Evolutionary conservation across 805 yeast genomes (phyloP), one percentile per base, ranked within the genome.

Genomic region (Starmerella potacharoeniae): DNA sequence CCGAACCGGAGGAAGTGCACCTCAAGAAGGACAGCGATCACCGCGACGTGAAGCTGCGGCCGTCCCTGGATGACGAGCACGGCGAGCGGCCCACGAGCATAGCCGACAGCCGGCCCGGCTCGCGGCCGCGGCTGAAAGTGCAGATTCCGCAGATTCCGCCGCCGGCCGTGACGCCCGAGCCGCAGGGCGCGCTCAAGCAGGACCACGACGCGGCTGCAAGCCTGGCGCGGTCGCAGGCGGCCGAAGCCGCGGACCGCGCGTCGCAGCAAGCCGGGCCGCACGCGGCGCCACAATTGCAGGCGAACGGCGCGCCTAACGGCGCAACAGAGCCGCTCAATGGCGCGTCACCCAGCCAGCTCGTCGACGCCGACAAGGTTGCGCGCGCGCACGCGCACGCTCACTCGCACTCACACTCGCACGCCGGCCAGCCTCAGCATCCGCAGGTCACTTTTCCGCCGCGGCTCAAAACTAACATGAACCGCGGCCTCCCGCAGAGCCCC

Each of bases 101-200:
- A 14, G 6, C 40, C 30, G 40, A 28, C 6, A 47, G 40, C 49
- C 43, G 37, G 17, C 14, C 46, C 34, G 16, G 52, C n/a, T 35
- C 59, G 54, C 60, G 72, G 43, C 74, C 74, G 6, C 69, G 69
- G 50, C 64, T 71, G 11, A 71, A 68, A 56, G 71, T 71, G 10
- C 69, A 67, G 45, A 71, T 71, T 41, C 74, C 74, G n/a, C 48
- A 53, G 51, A 30, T 46, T 34, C 49, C 39, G 30, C 40, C 36
- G 13, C 37, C 39, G 4, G 34, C 17, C 3, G 49, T 13, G 14
- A 46, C 49, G 30, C 49, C 49, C 8, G 37, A 46, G 40, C 49
- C 49, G 10, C 49, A 46, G 7, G 49, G 14, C 13, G 16, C 40
- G n/a, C 13, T 33, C 10, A 34, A 33, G n/a, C 39, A 33, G 10